Conservation (phyloP, 306 rosid species). For the Trichosanthes cucumerina region DNA sequence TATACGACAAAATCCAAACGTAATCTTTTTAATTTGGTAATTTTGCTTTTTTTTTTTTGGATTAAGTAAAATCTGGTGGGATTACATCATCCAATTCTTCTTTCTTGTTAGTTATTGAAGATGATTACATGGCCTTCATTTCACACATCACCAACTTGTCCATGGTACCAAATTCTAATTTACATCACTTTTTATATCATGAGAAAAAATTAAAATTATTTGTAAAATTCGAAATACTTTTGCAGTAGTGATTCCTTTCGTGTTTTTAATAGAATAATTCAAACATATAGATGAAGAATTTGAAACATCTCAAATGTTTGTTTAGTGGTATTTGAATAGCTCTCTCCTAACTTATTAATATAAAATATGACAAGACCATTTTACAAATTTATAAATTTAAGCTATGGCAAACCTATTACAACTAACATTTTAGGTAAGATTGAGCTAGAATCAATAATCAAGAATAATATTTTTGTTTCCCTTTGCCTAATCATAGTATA, state of each 20-base stretch:
- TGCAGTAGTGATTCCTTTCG: too few relatives aligned
- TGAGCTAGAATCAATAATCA: not conserved
- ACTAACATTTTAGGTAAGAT: not conserved
- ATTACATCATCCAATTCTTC: not conserved
- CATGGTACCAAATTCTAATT: too few relatives aligned
- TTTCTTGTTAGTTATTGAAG: not conserved
- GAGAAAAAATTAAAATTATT: too few relatives aligned
- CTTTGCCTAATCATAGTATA: not conserved
- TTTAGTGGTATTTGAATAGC: too few relatives aligned
- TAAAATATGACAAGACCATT: not conserved
- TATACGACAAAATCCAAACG: not conserved
- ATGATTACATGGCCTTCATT: not conserved
- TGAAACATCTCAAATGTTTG: too few relatives aligned
- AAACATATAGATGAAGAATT: too few relatives aligned
- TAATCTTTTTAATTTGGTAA: not conserved
- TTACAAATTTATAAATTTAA: not conserved
- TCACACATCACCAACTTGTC: not conserved
- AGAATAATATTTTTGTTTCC: not conserved
- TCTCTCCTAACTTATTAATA: not conserved
- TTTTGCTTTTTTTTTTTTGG: not conserved
- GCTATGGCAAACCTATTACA: not conserved
- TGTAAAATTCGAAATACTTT: too few relatives aligned
- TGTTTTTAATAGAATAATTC: too few relatives aligned
- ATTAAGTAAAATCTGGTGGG: not conserved
- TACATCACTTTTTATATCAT: too few relatives aligned